Conservation (phyloP, 225 moss, liverwort and hornwort genomes). For the Marchantia polymorpha region DNA sequence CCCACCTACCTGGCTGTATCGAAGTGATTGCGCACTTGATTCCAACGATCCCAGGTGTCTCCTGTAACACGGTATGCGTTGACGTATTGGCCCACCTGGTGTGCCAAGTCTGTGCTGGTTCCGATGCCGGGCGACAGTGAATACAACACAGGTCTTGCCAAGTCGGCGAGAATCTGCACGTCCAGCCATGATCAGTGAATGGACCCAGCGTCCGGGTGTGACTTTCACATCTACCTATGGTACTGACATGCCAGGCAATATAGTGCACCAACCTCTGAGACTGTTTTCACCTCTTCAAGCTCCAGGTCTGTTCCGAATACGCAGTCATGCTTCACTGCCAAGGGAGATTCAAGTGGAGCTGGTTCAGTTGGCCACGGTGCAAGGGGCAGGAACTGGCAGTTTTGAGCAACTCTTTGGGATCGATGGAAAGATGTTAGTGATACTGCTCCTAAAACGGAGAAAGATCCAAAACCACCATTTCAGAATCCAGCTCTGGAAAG, state of each 20-base stretch:
- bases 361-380: neutral
- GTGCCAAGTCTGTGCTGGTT: slow-evolving; percentile 45
- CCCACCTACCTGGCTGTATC: slow-evolving; percentile 48
- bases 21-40: slow-evolving; percentile 51
- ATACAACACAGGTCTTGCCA: slow-evolving; percentile 52
- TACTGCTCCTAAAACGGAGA: neutral
- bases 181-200: neutral
- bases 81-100: slow-evolving; percentile 36
- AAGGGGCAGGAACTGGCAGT: neutral
- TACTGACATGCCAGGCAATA: neutral
- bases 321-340: slow-evolving; percentile 69
- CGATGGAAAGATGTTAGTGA: neutral
- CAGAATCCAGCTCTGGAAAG: neutral
- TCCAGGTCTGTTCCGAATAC: slow-evolving; percentile 60
- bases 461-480: neutral
- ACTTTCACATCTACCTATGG: too few species aligned
- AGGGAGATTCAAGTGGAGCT: neutral
- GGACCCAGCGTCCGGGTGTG: neutral
- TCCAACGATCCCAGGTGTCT: slow-evolving; percentile 68
- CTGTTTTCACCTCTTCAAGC: slow-evolving; percentile 55
- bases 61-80: slow-evolving; percentile 62
- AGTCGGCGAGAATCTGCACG: slow-evolving; percentile 47
- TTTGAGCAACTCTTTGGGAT: neutral
- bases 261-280: slow-evolving; percentile 42
- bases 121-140: slow-evolving; percentile 64